Percentiles rank a stretch among this genome's conserved stretches.
These are phyloP conservation scores for Caloboletus inedulis DNA, from an alignment of 1,284 basidiomycete genomes.

Conservation along the genomic window DNA sequence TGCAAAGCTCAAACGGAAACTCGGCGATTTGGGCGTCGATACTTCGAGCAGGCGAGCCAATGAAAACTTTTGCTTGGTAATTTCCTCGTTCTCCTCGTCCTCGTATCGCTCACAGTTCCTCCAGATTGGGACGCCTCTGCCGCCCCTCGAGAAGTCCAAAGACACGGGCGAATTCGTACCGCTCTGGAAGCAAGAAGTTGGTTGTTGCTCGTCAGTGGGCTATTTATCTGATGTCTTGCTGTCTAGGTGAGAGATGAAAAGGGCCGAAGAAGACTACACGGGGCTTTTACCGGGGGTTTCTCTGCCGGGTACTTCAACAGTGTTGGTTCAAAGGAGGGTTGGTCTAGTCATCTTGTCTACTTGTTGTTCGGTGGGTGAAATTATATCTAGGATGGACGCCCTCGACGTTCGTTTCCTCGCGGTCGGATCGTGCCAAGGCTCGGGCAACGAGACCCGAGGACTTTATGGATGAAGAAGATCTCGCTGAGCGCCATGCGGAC, in stretches of 20 bases:
- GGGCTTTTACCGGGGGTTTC: conserved; percentile 97
- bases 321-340: conserved; percentile 94
- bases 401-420: conserved; percentile 85
- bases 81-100: conserved; percentile 18
- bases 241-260: conserved; percentile 88
- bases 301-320: conserved; percentile 97
- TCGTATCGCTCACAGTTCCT: conserved; percentile 10
- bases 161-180: conserved; percentile 94
- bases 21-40: conserved; percentile 78
- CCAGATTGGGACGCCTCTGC: conserved; percentile 89
- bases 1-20: conserved; percentile 66
- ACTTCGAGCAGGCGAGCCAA: conserved; percentile 65
- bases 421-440: conserved; percentile 67
- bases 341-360: conserved; percentile 14
- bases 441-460: conserved; percentile 73
- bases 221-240: conserved; percentile 20
- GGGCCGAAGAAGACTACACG: conserved; percentile 88
- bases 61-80: conserved; percentile 85
- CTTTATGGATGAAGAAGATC: conserved; percentile 99
- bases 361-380: not conserved
- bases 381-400: conserved; percentile 83
- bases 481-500: conserved; percentile 75
- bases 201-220: conserved; percentile 21
- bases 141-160: conserved; percentile 82
- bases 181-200: conserved; percentile 94